Conservation (phyloP, 2,329 filamentous ascomycete genomes). For the Colletotrichum karsti region DNA sequence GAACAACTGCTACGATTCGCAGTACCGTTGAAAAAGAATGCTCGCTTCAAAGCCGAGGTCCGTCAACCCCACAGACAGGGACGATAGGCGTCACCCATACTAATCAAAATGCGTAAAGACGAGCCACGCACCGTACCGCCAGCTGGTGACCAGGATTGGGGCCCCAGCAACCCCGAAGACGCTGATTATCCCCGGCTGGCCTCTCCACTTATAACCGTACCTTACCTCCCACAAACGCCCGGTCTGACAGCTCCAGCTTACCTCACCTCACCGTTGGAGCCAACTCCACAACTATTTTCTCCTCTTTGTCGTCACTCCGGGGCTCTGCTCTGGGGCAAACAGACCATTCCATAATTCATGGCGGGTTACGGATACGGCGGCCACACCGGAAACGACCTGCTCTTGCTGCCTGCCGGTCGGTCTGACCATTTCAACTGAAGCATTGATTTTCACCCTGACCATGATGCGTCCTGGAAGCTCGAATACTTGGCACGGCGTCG, state of each 20-base stretch:
- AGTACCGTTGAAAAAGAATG: neutral
- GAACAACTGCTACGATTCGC: constrained; percentile 16
- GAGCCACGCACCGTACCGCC: neutral
- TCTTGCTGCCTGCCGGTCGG: neutral
- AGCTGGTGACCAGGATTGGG: neutral
- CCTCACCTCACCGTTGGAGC: constrained; percentile 17
- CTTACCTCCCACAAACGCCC: constrained; percentile 15
- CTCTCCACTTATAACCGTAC: constrained; percentile 30
- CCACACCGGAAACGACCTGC: neutral
- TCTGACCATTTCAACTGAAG: neutral
- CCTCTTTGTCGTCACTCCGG: constrained; percentile 13
- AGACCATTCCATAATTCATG: neutral
- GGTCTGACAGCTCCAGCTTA: constrained; percentile 28
- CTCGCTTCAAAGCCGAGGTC: neutral
- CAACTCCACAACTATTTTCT: constrained; percentile 15
- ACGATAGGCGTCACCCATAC: neutral
- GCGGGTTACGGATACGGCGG: neutral
- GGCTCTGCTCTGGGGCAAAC: neutral
- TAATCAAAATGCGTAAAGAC: neutral
- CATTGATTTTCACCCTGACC: neutral
- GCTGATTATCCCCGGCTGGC: constrained; percentile 4
- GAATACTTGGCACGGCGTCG: neutral
- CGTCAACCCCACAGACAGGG: neutral
- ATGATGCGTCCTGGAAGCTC: neutral
- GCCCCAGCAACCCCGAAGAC: neutral